Evolutionary conservation across 2,329 filamentous ascomycete species (phyloP), one percentile per base, ranked within the genome.

Genomic region (Knoxdaviesia capensis): DNA sequence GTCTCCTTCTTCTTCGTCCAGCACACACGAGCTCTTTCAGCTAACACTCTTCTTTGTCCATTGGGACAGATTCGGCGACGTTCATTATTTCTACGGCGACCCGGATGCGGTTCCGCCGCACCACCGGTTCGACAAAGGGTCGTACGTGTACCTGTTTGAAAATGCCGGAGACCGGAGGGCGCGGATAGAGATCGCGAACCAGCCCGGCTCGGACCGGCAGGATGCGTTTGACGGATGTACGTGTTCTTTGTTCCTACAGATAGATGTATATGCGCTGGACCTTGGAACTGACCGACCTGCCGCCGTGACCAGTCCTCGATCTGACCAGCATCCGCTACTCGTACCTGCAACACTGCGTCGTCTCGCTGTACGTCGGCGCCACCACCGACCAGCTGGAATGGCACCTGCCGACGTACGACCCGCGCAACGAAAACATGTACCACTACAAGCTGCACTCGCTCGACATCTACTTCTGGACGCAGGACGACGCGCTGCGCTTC

Each of bases 391-490:
- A 62, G 39, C 69, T 69, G 47, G 65, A 85, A 55, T 87, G 81
- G 82, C 79, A 84, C 56, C 66, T 87, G 6, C 80, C 80, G 2
- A 75, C 74, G 1, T 80, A 70, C 54, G 80, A 87, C 55, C 73
- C 74, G 2, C 67, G 66, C 41, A 83, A 84, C 56, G 74, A 86
- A 56, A 76, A 71, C 54, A 84, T 80, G 56, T 86, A 85, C 56
- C 73, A 85, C 64, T 85, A 85, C 60, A 76, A 74, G 54, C 68
- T 88, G 6, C 76, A 84, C 54, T 78, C 77, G 0, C 55, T 87
- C 44, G 81, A 87, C 52, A 62, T 87, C 9, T 88, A 88, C 60
- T 80, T 87, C 53, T 86, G 80, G 79, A 83, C 75, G 0, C 71
- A 74, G 46, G 66, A 74, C 43, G 81, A 87, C 57, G 80, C 80